These are phyloP conservation scores for Diatrype stigma DNA, from an alignment of 2,329 filamentous ascomycete species.

Conservation along the genomic window DNA sequence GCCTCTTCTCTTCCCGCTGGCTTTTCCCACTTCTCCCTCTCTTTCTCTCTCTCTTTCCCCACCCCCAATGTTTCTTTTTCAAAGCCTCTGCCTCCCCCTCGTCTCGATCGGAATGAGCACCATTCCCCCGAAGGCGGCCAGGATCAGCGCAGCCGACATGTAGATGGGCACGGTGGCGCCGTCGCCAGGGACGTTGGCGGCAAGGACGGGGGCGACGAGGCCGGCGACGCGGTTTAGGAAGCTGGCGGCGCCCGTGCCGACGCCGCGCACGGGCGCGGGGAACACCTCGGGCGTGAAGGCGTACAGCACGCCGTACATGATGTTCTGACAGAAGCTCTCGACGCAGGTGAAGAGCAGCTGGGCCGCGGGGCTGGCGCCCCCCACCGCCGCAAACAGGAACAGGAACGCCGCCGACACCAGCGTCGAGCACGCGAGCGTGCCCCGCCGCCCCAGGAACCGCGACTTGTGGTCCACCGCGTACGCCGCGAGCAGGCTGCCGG, in stretches of 20 bases:
- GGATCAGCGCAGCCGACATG: slow-evolving; percentile 51
- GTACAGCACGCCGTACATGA: slow-evolving; percentile 74
- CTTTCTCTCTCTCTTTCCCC: no score
- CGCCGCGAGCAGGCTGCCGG: slow-evolving; percentile 70
- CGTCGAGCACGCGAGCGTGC: slow-evolving; percentile 66
- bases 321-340: slow-evolving; percentile 69
- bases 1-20: no score
- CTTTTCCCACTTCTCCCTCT: no score
- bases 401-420: slow-evolving; percentile 64
- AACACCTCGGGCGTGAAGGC: slow-evolving; percentile 76
- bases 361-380: slow-evolving; percentile 49
- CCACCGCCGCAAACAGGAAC: slow-evolving; percentile 61
- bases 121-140: slow-evolving; percentile 57
- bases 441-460: slow-evolving; percentile 62
- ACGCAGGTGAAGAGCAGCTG: slow-evolving; percentile 64
- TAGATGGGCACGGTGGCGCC: slow-evolving; percentile 55
- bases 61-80: no score
- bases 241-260: slow-evolving; percentile 67
- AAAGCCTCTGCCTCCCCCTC: slow-evolving; percentile 54
- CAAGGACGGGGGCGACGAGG: slow-evolving; percentile 64
- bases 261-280: slow-evolving; percentile 66
- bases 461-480: slow-evolving; percentile 65
- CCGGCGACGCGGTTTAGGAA: slow-evolving; percentile 67
- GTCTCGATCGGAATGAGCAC: slow-evolving; percentile 61
- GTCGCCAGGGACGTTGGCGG: slow-evolving; percentile 55